These are phyloP conservation scores for Erodium texanum DNA, from an alignment of 441 rosid genomes.

Conservation along the genomic window DNA sequence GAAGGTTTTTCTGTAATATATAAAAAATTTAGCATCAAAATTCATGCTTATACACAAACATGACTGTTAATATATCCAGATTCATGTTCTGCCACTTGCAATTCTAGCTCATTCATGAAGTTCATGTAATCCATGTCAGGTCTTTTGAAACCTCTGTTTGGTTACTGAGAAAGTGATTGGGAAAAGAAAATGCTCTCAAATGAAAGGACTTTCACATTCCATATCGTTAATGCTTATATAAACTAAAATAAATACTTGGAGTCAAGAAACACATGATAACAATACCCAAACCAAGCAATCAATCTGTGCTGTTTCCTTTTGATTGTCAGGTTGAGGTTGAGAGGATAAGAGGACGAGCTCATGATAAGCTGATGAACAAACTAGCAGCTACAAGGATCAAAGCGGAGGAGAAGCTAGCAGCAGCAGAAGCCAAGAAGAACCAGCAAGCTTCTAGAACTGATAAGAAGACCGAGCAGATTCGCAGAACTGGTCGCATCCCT, in stretches of 20 bases:
- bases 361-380: conserved; percentile 53
- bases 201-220: too few relatives aligned
- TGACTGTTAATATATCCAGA: too few relatives aligned
- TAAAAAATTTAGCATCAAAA: background rate
- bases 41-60: too few relatives aligned
- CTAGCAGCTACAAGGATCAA: conserved; percentile 43
- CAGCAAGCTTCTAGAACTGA: conserved; percentile 45
- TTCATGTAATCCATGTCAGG: too few relatives aligned
- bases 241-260: too few relatives aligned
- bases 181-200: too few relatives aligned
- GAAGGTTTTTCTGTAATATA: background rate
- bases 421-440: conserved; percentile 51
- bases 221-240: too few relatives aligned
- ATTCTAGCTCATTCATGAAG: too few relatives aligned
- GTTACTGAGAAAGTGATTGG: too few relatives aligned
- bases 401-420: conserved; percentile 61
- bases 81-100: too few relatives aligned
- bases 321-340: conserved; percentile 57
- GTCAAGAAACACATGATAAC: too few relatives aligned
- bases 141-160: too few relatives aligned
- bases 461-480: conserved; percentile 46
- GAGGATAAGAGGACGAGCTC: conserved; percentile 53
- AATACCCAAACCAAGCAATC: background rate
- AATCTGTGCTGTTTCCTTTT: background rate
- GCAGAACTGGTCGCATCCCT: conserved; percentile 56